Conservation (phyloP, 2,329 filamentous ascomycete genomes). For the Gaeumannomyces sp. region DNA sequence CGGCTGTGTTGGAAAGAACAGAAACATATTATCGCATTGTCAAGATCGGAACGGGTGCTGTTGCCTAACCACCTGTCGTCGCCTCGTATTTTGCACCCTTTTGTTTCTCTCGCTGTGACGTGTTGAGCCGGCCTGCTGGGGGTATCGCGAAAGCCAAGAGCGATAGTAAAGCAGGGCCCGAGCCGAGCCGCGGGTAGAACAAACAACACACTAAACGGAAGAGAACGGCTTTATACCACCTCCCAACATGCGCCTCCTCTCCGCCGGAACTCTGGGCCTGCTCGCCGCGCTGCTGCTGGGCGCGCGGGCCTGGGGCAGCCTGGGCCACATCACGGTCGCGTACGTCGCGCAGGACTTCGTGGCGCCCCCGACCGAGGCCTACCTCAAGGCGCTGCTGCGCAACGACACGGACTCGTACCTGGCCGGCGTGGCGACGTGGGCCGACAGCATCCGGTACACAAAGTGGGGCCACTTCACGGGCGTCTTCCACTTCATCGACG, state of each 20-base stretch:
- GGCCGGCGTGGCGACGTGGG: slow-evolving; percentile 60
- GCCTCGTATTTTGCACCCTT: not conserved
- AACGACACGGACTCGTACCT: slow-evolving; percentile 52
- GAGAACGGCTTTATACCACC: not conserved
- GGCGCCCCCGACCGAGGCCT: slow-evolving; percentile 44
- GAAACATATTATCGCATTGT: not conserved
- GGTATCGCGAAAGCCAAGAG: not conserved
- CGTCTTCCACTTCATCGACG: slow-evolving; percentile 64
- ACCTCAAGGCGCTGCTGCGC: slow-evolving; percentile 51
- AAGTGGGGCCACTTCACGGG: slow-evolving; percentile 55
- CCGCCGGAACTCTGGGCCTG: slow-evolving; percentile 18
- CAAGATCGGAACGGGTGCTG: too few relatives aligned
- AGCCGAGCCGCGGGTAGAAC: not conserved
- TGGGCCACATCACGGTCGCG: slow-evolving; percentile 61
- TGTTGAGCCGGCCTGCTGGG: not conserved
- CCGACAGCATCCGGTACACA: slow-evolving; percentile 60
- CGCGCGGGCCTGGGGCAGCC: slow-evolving; percentile 36
- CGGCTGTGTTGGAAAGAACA: not conserved
- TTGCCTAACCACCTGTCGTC: not conserved
- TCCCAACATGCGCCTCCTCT: slow-evolving; percentile 1
- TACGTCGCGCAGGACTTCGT: slow-evolving; percentile 58
- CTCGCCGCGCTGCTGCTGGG: slow-evolving; percentile 27
- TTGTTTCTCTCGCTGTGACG: not conserved
- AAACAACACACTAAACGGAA: not conserved
- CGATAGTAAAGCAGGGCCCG: too few relatives aligned